Base-by-base conservation (phyloP, 2,329 filamentous ascomycete genomes). In the Ceratocystis variospora region DNA sequence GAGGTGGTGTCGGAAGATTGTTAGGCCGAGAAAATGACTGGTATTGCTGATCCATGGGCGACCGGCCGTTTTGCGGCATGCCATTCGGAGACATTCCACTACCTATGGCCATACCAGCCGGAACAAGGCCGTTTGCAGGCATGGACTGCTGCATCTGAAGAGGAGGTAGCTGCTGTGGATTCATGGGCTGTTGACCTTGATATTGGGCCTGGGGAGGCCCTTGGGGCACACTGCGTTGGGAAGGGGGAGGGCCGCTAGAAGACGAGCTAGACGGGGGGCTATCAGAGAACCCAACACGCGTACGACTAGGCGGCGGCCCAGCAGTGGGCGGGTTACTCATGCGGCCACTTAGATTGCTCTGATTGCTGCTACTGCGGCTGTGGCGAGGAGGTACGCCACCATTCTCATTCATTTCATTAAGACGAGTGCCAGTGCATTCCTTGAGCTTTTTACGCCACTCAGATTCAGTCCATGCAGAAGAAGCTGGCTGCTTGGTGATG, bases 361-460 rank as follows among this genome's bases (percentile, higher is more conserved):
- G 82, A 61, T 82, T 80, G 70, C 85, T 85, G 69, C 81, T 83
- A 68, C 81, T 80, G 66, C 81, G 79, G 68, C 79, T 78, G 33
- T 79, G 77, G 25, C 73, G 66, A n/a, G 62, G 66, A 7, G 66
- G 66, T 17, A 67, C 62, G 33, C 77, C 77, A 22, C 76, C 75
- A 65, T 75, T 76, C n/a, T 82, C 80, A 59, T 83, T 81, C 62
- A 84, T 78, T 17, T 79, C 81, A 33, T 83, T 84, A 83, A 96
- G 93, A 25, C 90, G 84, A 65, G 84, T 85, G 3, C 88, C 85
- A 0, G 93, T 96, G 57, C 93, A 79, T 67, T 96, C 91, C 76
- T 96, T 97, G 73, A 99, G 77, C 72, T 87, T 85, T 73, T 86
- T 88, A 70, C 92, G 85, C 94, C 94, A 99, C 70, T 96, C 89